Evolutionary conservation across 805 yeast species (phyloP), one percentile per base, ranked within the genome.

Genomic region (Kodamaea fukazawae): DNA sequence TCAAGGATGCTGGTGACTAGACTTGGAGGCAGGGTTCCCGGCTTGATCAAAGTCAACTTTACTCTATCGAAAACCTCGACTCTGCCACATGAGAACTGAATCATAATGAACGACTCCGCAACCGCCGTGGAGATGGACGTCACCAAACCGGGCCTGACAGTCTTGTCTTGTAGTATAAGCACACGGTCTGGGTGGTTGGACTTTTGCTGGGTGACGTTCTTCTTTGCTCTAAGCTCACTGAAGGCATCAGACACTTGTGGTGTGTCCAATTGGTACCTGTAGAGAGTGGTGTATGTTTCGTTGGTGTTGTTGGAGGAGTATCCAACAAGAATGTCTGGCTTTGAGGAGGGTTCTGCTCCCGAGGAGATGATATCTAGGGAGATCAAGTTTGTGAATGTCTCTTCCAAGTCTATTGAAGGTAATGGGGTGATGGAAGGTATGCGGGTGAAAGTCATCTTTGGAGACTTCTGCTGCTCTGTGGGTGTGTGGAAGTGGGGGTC

Each of bases 401-500:
- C 38, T 4, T 26, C 27, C 27, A 12, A 11, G 34, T 37, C 35
- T 12, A 32, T 32, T 4, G 48, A 38, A 4, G 54, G 53, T n/a
- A 47, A 38, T 9, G 59, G 50, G 37, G 42, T 54, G 52, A 64
- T 50, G 10, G 63, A 67, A 41, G 58, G 52, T 53, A 49, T 33
- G 41, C 64, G 66, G n/a, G 45, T 58, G 4, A 72, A 47, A 0
- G 46, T 44, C 25, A 80, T 37, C 3, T 42, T 53, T 2, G 83
- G 83, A 3, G 58, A 52, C 10, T 45, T 62, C 47, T 65, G 73
- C 26, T 57, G 57, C 13, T 66, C 71, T 22, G 63, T 67, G 1
- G 81, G 79, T 0, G 79, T 76, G 43, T 69, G 70, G 48, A 61
- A 76, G 44, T 70, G 71, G 7, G 79, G 79, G 38, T 67, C 71